Evolutionary conservation across 345 rosid species (phyloP).

Genomic region (Corchorus capsularis): DNA sequence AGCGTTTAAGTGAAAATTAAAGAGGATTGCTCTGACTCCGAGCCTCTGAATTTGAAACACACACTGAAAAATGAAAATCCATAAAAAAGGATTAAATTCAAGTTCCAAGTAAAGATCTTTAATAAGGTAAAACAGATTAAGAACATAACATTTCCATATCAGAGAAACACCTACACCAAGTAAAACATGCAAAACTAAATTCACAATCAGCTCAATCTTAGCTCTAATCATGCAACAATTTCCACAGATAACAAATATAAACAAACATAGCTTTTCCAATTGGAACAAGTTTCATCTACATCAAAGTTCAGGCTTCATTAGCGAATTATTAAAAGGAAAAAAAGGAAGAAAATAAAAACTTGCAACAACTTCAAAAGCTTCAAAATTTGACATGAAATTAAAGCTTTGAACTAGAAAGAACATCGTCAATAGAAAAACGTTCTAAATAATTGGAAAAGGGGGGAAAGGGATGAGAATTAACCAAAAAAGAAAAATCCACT

Average conservation of each 20-base stretch:
- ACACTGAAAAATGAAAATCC: no score
- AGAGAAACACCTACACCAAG: neutral
- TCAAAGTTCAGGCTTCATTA: neutral
- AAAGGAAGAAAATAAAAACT: neutral
- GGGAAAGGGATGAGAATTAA: neutral
- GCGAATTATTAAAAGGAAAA: no score
- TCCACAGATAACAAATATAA: neutral
- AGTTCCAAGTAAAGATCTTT: constrained; percentile 9
- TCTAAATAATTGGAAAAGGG: neutral
- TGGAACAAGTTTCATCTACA: neutral
- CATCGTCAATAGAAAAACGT: neutral
- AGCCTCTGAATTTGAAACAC: no score
- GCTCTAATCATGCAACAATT: neutral
- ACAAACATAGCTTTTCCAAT: neutral
- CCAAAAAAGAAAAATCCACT: neutral
- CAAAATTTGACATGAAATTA: neutral
- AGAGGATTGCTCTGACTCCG: no score
- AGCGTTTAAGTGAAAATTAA: no score
- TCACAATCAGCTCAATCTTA: neutral
- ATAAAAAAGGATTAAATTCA: neutral
- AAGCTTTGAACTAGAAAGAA: neutral
- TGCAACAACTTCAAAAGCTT: neutral
- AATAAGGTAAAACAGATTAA: neutral
- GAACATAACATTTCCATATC: neutral
- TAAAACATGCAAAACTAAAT: neutral